Conservation (phyloP, 2,329 filamentous ascomycete species). For the Seiridium unicorne region DNA sequence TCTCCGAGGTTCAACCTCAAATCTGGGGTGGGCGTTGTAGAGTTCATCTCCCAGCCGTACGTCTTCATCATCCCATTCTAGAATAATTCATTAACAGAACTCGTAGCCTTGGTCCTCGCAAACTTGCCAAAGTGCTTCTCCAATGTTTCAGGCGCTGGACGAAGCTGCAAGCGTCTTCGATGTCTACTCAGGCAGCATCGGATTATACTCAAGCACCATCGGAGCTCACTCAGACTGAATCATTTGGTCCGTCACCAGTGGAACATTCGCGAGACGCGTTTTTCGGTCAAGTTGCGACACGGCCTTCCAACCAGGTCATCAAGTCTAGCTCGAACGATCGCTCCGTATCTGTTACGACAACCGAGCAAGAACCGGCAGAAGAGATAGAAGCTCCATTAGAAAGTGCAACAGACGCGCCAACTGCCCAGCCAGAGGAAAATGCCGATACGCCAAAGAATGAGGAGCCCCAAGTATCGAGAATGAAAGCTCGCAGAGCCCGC, state of each 20-base stretch:
- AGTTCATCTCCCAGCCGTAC: conserved; percentile 37
- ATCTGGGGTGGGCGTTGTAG: conserved; percentile 19
- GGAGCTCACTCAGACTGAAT: too few species aligned
- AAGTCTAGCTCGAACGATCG: neutral
- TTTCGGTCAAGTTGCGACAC: neutral
- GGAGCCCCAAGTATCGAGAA: neutral
- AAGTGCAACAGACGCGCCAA: neutral
- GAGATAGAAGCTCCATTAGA: too few species aligned
- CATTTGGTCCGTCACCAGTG: neutral
- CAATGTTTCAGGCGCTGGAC: conserved; percentile 1
- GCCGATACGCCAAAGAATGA: neutral
- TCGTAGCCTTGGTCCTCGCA: conserved; percentile 33
- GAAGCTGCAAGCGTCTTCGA: neutral
- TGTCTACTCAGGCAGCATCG: neutral
- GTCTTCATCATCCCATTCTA: conserved; percentile 11
- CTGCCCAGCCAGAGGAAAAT: neutral
- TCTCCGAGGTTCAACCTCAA: neutral
- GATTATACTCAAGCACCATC: neutral
- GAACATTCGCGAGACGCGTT: neutral
- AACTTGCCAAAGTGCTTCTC: conserved; percentile 30
- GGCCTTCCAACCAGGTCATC: neutral
- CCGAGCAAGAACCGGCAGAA: neutral
- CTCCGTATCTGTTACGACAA: neutral
- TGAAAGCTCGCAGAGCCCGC: neutral
- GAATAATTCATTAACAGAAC: neutral